A percentile compares a stretch with the other conserved stretches of the same genome.
Evolutionary conservation across 257 asterid species (phyloP).

Genomic region (Misopates orontium): DNA sequence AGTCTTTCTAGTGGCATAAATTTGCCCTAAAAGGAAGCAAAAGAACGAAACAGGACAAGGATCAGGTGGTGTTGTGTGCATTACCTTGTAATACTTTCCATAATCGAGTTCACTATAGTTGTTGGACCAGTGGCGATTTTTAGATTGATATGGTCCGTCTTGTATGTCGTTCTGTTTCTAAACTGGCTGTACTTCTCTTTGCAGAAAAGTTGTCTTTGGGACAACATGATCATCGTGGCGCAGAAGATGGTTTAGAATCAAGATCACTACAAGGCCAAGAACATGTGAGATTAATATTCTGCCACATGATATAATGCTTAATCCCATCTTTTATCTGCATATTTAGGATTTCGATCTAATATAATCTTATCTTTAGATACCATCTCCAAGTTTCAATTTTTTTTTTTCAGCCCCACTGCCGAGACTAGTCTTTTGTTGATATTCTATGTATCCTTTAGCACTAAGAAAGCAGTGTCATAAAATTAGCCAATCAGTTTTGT

Average conservation of each 20-base stretch:
- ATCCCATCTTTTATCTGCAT: not conserved
- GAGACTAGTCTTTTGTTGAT: conserved; percentile 2
- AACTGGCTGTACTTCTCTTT: conserved; percentile 14
- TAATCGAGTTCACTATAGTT: not conserved
- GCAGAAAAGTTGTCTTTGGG: conserved; percentile 50
- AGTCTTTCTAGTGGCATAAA: too few species aligned
- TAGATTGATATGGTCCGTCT: conserved; percentile 20
- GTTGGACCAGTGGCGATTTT: not conserved
- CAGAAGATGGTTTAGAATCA: conserved; percentile 39
- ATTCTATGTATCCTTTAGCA: conserved; percentile 6
- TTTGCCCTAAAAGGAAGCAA: too few species aligned
- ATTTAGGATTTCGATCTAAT: not conserved
- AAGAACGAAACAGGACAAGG: not conserved
- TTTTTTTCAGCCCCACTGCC: not conserved
- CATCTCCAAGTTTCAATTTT: not conserved
- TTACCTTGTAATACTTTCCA: too few species aligned
- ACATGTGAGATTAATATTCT: conserved; percentile 51
- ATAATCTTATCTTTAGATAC: not conserved
- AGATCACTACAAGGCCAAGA: conserved; percentile 41
- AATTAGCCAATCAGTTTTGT: not conserved
- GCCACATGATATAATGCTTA: not conserved
- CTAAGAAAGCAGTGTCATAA: not conserved
- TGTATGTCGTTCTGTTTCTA: conserved; percentile 8
- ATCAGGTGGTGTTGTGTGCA: not conserved
- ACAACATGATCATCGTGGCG: conserved; percentile 35